A percentile compares a stretch with the other conserved stretches of the same genome.
These are phyloP conservation scores for Beauveria pseudobassiana DNA, from an alignment of 2,329 filamentous ascomycete genomes.

Conservation along the genomic window DNA sequence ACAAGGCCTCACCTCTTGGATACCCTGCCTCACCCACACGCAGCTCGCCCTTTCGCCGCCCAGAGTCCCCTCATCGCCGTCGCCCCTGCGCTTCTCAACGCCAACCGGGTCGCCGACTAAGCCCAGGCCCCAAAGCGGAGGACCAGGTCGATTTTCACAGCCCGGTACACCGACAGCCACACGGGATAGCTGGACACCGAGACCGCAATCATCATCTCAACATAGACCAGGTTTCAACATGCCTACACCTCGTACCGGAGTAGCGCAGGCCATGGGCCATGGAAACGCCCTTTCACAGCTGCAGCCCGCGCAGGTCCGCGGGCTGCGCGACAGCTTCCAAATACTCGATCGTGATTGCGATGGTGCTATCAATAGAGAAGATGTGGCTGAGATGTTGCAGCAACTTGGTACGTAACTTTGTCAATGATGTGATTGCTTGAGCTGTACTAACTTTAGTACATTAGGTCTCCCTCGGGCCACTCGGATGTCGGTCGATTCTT, in stretches of 20 bases:
- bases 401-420: constrained; percentile 58
- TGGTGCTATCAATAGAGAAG: constrained; percentile 71
- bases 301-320: constrained; percentile 74
- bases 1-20: constrained; percentile 64
- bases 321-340: constrained; percentile 87
- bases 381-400: constrained; percentile 79
- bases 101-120: constrained; percentile 56
- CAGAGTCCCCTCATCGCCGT: constrained; percentile 60
- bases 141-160: constrained; percentile 28
- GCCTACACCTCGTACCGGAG: constrained; percentile 31
- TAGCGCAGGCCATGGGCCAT: constrained; percentile 30
- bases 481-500: constrained; percentile 77
- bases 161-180: constrained; percentile 33
- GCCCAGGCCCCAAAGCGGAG: constrained; percentile 17
- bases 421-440: not conserved
- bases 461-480: constrained; percentile 63
- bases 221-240: constrained; percentile 15
- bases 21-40: constrained; percentile 57
- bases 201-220: constrained; percentile 10
- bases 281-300: constrained; percentile 61
- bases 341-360: constrained; percentile 87
- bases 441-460: not conserved
- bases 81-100: constrained; percentile 55
- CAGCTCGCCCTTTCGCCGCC: constrained; percentile 55
- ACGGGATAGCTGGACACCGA: constrained; percentile 31